phyloP scores from a whole-genome alignment of 2,329 filamentous ascomycete species.

The Stagonosporopsis rhizophila region DNA sequence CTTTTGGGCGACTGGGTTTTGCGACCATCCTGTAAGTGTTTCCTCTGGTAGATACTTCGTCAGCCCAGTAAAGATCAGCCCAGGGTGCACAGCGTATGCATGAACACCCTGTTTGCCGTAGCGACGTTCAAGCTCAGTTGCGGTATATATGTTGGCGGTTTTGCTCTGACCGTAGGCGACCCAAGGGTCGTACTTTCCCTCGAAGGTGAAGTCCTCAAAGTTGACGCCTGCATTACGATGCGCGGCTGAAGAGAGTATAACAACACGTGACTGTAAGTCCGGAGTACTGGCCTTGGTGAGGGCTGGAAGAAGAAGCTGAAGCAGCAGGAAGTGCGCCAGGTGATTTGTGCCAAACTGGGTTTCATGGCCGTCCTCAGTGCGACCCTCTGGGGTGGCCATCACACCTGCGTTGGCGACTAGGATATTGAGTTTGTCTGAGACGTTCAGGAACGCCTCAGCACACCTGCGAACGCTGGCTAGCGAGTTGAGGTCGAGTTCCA shows the following conservation, averaged over 20 bases:
- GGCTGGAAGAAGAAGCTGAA: neutral
- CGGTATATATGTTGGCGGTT: conserved; percentile 60
- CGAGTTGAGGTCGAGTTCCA: neutral
- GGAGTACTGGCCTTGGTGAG: neutral
- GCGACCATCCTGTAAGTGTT: neutral
- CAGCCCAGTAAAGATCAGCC: neutral
- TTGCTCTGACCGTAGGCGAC: conserved; percentile 59
- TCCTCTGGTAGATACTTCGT: neutral
- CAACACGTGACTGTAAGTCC: neutral
- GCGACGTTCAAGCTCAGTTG: conserved; percentile 59
- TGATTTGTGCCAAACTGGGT: neutral
- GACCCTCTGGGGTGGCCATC: neutral
- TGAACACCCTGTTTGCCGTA: conserved; percentile 56
- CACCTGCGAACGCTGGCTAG: neutral
- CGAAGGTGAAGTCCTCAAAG: neutral
- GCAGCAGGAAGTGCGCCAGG: neutral
- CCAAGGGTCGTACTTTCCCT: conserved; percentile 21
- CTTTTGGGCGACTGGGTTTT: neutral
- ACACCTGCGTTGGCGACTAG: neutral
- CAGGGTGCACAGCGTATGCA: neutral
- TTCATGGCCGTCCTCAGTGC: neutral
- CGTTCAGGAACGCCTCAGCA: neutral
- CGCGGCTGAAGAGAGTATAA: neutral
- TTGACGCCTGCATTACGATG: neutral
- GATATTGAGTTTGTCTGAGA: neutral